Base-by-base conservation (phyloP, 805 yeast species). In the Saccharomycopsis sp. region DNA sequence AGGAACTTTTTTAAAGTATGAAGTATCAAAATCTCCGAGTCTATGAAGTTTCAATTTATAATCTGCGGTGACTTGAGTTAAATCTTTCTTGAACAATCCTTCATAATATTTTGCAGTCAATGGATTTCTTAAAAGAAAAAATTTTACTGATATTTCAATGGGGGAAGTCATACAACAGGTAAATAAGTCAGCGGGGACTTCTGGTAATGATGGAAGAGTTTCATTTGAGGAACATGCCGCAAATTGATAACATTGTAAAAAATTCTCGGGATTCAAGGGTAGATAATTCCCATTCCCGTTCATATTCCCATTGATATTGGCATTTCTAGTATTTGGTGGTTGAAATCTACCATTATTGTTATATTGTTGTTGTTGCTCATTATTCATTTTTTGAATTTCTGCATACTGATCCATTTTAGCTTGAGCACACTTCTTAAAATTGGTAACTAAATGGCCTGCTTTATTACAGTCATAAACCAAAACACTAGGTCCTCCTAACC, bases 401-500 rank as follows among this genome's bases (percentile, higher is more conserved):
- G 78, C 75, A 52, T 86, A 96, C 54, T 85, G 94, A 51, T 79
- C 88, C 17, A 86, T 79, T 51, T 96, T 71, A 55, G 86, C 86
- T 51, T 86, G 92, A 2, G 87, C 94, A 58, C 87, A 88, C 51
- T 81, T 76, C 51, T 83, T 83, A 66, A 87, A 92, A 57, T 89
- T 89, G 45, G 75, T 76, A 8, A 92, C 83, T 38, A 92, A 87
- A 58, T 87, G 82, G 1, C 96, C 98, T 1, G 98, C 96, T 44
- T 84, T 82, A 52, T 80, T 84, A 57, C 97, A 87, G 61, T 92
- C 98, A 58, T 81, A 87, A 33, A 89, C 96, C 59, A 82, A 88
- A 15, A 92, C 82, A 40, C 94, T 89, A 0, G 98, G 98, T 1
- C 96, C 96, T 8, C 98, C 98, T 9, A 92, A 64, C 98, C 98